Base-by-base conservation (phyloP, 1,284 basidiomycete species). In the Irpex sp. region DNA sequence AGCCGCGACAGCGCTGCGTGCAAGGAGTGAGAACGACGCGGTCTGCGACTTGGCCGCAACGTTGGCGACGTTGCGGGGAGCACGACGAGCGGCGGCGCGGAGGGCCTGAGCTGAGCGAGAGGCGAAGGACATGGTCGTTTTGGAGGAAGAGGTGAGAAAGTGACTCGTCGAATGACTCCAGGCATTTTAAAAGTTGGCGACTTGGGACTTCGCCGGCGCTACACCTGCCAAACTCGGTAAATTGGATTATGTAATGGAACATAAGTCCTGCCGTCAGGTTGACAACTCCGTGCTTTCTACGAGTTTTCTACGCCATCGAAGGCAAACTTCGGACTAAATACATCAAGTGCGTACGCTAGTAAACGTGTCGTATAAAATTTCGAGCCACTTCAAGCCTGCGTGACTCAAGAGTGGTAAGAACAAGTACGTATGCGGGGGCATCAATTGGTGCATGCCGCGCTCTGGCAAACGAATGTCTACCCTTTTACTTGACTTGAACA, bases 11-110 rank as follows among this genome's bases (percentile, higher is more conserved):
- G 78, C 78, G 61, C 74, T 79, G 67, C 85, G 83, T 57, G 89
- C 83, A 62, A 93, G 82, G 65, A 92, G 77, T 54, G 93, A 92
- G 79, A 90, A 93, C 51, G 88, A 86, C n/a, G 86, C 90, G 60
- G 78, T 75, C 71, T 83, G 80, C 33, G 78, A 74, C 70, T 75
- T 81, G 46, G 75, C 66, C 26, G 82, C 75, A 63, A 78, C 75
- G 70, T 78, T 80, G 57, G 80, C 70, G 11, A 82, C 73, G 50
- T 77, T 74, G 68, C 82, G 81, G 36, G 85, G 78, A 37, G 81
- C 80, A 73, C 85, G 83, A 72, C 88, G 85, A 59, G 85, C 79
- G 58, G 81, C 84, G 69, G 83, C 78, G 70, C 89, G 87, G 66
- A 87, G 74, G 65, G 81, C 79, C 70, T 83, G 80, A 53, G 85